Evolutionary conservation across 1,284 basidiomycete species (phyloP).

Genomic region (Ceratobasidium sp.): DNA sequence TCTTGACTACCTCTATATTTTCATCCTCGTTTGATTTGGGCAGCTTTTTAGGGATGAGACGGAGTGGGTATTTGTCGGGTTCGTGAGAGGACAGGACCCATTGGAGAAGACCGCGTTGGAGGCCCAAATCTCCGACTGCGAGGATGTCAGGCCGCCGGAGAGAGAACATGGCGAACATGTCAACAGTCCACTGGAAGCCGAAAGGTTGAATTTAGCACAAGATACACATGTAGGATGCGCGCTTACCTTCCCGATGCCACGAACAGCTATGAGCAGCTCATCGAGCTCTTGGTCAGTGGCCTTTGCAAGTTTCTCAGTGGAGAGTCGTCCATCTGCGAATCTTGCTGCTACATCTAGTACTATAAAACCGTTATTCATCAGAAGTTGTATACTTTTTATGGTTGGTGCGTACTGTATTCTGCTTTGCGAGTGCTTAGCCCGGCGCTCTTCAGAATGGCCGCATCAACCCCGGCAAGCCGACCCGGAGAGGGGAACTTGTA

Average conservation of each 20-base stretch:
- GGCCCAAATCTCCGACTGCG: slow-evolving; percentile 67
- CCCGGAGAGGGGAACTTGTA: slow-evolving; percentile 74
- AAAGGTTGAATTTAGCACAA: slow-evolving; percentile 55
- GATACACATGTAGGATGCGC: neutral
- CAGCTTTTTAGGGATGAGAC: slow-evolving; percentile 66
- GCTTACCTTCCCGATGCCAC: slow-evolving; percentile 80
- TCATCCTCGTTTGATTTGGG: slow-evolving; percentile 53
- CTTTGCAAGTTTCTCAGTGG: slow-evolving; percentile 72
- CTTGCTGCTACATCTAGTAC: slow-evolving; percentile 80
- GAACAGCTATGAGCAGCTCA: slow-evolving; percentile 77
- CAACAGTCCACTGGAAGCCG: slow-evolving; percentile 61
- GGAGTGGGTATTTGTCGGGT: slow-evolving; percentile 58
- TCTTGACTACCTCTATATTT: slow-evolving; percentile 25
- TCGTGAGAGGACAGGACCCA: slow-evolving; percentile 79
- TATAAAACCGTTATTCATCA: slow-evolving; percentile 51
- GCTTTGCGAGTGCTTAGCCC: slow-evolving; percentile 84
- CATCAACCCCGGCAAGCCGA: slow-evolving; percentile 70
- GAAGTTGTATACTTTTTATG: neutral
- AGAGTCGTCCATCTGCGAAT: slow-evolving; percentile 81
- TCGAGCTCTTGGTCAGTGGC: slow-evolving; percentile 80
- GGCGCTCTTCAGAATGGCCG: slow-evolving; percentile 69
- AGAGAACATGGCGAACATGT: slow-evolving; percentile 92
- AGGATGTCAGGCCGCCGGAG: slow-evolving; percentile 83
- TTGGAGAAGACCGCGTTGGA: slow-evolving; percentile 68
- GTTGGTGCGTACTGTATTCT: slow-evolving; percentile 73